phyloP scores from a whole-genome alignment of 2,329 filamentous ascomycete species.

The Colletotrichum salicis region DNA sequence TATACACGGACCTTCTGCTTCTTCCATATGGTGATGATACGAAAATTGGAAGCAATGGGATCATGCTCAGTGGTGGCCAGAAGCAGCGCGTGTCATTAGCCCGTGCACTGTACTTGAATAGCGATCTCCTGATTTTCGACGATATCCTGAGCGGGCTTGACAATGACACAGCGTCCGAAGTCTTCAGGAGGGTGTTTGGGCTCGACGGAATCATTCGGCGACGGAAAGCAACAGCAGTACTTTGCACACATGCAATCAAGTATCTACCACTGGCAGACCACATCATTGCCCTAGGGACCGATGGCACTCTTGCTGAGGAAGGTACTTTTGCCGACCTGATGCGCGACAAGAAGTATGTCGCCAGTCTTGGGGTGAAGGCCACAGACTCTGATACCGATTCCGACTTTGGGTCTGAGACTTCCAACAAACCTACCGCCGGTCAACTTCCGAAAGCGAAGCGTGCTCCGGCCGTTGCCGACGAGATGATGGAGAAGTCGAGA shows the following conservation, averaged over 20 bases:
- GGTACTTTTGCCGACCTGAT: conserved; percentile 46
- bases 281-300: conserved; percentile 56
- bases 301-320: conserved; percentile 56
- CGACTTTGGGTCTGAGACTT: background rate
- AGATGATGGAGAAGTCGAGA: conserved; percentile 32
- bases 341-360: conserved; percentile 45
- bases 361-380: conserved; percentile 42
- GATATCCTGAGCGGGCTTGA: conserved; percentile 48
- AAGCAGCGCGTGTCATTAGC: conserved; percentile 43
- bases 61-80: conserved; percentile 49
- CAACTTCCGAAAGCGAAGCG: conserved; percentile 7
- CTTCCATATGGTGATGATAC: conserved; percentile 46
- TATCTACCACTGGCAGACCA: conserved; percentile 53
- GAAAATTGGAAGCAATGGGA: conserved; percentile 46
- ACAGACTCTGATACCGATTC: conserved; percentile 33
- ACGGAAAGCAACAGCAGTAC: conserved; percentile 20
- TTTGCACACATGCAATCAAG: conserved; percentile 45
- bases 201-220: conserved; percentile 39
- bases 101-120: conserved; percentile 39
- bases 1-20: conserved; percentile 34
- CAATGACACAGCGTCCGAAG: conserved; percentile 47
- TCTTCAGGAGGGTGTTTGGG: conserved; percentile 47
- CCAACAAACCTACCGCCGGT: background rate
- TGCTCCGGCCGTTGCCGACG: background rate
- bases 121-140: conserved; percentile 44